A percentile compares a stretch with the other conserved stretches of the same genome.
These are phyloP conservation scores for Allantophomopsis lycopodina DNA, from an alignment of 2,329 filamentous ascomycete genomes.

Conservation along the genomic window DNA sequence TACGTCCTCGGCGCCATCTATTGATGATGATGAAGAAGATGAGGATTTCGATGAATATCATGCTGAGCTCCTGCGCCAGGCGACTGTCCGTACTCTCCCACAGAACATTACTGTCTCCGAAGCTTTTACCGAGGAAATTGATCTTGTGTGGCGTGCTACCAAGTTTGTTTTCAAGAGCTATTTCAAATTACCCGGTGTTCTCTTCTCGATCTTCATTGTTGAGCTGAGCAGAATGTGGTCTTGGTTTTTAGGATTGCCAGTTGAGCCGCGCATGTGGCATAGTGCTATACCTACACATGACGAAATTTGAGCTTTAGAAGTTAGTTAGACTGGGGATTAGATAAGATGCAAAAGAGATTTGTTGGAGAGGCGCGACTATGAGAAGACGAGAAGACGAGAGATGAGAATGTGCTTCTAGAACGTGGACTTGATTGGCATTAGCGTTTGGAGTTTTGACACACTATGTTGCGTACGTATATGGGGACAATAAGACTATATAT, in stretches of 20 bases:
- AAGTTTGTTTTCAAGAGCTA: constrained; percentile 59
- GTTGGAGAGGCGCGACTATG: no score
- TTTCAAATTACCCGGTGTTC: constrained; percentile 48
- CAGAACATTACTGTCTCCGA: constrained; percentile 23
- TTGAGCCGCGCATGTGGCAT: constrained; percentile 40
- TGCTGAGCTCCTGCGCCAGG: constrained; percentile 1
- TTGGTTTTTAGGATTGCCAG: constrained; percentile 48
- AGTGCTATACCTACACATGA: constrained; percentile 18
- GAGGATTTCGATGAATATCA: constrained; percentile 26
- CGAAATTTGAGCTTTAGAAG: constrained; percentile 20
- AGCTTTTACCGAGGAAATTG: constrained; percentile 48
- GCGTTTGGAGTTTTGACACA: no score
- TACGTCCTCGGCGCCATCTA: constrained; percentile 6
- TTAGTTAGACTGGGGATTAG: no score
- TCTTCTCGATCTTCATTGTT: constrained; percentile 39
- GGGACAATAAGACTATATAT: no score
- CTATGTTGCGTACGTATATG: no score
- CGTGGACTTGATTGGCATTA: no score
- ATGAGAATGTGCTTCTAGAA: no score
- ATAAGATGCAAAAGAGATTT: no score
- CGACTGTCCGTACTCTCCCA: no score
- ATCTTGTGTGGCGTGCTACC: constrained; percentile 45
- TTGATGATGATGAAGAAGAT: constrained; percentile 20
- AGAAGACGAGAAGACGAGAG: no score
- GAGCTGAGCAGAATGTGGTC: constrained; percentile 42